Base-by-base conservation (phyloP, 2,329 filamentous ascomycete species). In the Alternaria alternata region DNA sequence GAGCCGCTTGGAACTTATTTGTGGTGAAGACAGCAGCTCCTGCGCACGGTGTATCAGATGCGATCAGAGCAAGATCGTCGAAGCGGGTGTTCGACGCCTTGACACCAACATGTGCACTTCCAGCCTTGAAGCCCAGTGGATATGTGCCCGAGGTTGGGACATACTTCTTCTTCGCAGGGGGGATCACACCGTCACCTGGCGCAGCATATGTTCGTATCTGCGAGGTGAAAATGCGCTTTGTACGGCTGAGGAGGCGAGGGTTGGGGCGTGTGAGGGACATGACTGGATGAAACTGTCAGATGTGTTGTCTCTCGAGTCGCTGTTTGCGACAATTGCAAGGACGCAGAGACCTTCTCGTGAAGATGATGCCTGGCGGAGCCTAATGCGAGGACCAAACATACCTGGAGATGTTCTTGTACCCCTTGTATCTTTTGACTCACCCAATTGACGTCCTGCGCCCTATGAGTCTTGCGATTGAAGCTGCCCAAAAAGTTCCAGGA, bases 1-100 rank as follows among this genome's bases (percentile, higher is more conserved):
- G 95, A 11, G 95, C 95, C 18, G 95, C 95, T 80, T 97, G 94
- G 82, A 99, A 99, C 79, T 94, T 94, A 83, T 99, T 99, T 80
- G 93, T 96, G 55, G 95, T 99, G 82, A 98, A 97, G 46, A 98
- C 94, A 7, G 93, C 95, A 0, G 94, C 93, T 9, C 91, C 94
- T 7, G 92, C 86, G 79, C 93, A 97, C 55, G 94, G 93, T 53
- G 85, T 85, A 72, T 97, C 92, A 7, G 95, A 98, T 18, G 90
- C 89, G 65, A 99, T 86, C 67, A 99, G 86, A 36, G 94, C 93
- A 51, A 99, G 86, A 78, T 99, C 95, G 32, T 94, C 93, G 79
- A 94, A 94, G 64, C 88, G 91, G 51, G 91, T 97, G 81, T 98
- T 98, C 66, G 89, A 89, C 14, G 93, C 88, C 83, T 99, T 99